A percentile compares a stretch with the other conserved stretches of the same genome.
Conservation (phyloP, 2,329 filamentous ascomycete species). For the Botrytis byssoidea region DNA sequence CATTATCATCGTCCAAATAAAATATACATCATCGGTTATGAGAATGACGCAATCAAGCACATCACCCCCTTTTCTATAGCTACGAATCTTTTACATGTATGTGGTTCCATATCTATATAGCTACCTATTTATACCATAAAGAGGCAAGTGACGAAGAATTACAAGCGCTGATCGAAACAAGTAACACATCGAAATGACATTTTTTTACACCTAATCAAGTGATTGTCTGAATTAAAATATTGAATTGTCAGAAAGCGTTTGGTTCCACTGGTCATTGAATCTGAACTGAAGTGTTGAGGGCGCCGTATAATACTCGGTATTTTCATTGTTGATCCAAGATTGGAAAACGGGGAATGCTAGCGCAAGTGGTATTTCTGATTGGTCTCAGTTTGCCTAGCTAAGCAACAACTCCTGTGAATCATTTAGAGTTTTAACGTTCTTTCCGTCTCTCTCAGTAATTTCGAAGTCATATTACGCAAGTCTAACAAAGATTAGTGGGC, state of each 20-base stretch:
- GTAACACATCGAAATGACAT: neutral
- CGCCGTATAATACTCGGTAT: neutral
- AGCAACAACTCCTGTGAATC: neutral
- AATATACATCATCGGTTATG: neutral
- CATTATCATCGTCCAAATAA: neutral
- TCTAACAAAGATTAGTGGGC: slow-evolving; percentile 6
- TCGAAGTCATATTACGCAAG: slow-evolving; percentile 15
- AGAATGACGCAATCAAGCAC: neutral
- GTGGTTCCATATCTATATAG: neutral
- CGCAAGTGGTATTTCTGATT: neutral
- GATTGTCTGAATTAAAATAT: neutral
- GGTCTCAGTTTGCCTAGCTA: neutral
- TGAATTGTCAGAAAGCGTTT: neutral
- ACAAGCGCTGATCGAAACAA: neutral
- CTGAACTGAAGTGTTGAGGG: neutral
- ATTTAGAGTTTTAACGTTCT: neutral
- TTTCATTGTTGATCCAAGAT: neutral
- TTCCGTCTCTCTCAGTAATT: neutral
- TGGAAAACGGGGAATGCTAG: neutral
- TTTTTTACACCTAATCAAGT: neutral
- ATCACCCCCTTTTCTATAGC: neutral
- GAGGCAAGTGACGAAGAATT: neutral
- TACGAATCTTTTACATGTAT: neutral
- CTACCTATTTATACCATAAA: neutral
- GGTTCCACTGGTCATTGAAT: neutral